Evolutionary conservation across 805 yeast species (phyloP).

Genomic region (Naumovozyma baii): DNA sequence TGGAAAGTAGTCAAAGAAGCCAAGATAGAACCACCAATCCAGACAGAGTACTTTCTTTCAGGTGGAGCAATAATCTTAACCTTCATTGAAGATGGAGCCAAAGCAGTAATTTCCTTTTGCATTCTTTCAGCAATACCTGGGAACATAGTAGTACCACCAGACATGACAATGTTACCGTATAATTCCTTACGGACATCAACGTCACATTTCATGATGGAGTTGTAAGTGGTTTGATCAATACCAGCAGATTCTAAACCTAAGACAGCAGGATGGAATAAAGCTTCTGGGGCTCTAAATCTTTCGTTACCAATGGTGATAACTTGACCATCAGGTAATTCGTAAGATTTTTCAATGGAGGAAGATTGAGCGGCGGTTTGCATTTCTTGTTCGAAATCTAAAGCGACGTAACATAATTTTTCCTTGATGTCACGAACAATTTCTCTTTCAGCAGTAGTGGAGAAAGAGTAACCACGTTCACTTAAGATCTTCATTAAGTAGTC

Average conservation of each 20-base stretch:
- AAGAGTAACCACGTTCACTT: slow-evolving; percentile 97
- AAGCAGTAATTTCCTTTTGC: slow-evolving; percentile 99
- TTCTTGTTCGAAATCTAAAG: slow-evolving; percentile 98
- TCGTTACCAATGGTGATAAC: slow-evolving; percentile 99
- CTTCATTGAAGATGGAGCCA: slow-evolving; percentile 99
- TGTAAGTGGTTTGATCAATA: slow-evolving; percentile 84
- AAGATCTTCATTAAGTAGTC: slow-evolving; percentile 98
- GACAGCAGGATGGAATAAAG: slow-evolving; percentile 96
- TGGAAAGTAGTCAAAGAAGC: slow-evolving; percentile 99
- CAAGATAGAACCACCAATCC: slow-evolving; percentile 99
- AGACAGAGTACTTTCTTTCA: slow-evolving; percentile 97
- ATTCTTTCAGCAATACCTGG: slow-evolving; percentile 99
- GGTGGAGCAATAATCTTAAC: slow-evolving; percentile 99
- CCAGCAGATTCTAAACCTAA: slow-evolving; percentile 91
- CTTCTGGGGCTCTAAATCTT: slow-evolving; percentile 99
- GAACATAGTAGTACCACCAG: slow-evolving; percentile 99
- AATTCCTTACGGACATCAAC: slow-evolving; percentile 97
- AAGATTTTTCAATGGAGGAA: slow-evolving; percentile 94
- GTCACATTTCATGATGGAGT: slow-evolving; percentile 91
- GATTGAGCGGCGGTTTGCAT: slow-evolving; percentile 98
- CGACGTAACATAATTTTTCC: slow-evolving; percentile 98
- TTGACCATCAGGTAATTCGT: slow-evolving; percentile 99
- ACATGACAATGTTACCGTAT: slow-evolving; percentile 98
- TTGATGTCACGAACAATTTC: slow-evolving; percentile 85
- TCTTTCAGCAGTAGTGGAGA: slow-evolving; percentile 98